Percentiles rank a stretch among this genome's conserved stretches.
phyloP scores from a whole-genome alignment of 2,329 filamentous ascomycete genomes.

The Drechslerella dactyloides region DNA sequence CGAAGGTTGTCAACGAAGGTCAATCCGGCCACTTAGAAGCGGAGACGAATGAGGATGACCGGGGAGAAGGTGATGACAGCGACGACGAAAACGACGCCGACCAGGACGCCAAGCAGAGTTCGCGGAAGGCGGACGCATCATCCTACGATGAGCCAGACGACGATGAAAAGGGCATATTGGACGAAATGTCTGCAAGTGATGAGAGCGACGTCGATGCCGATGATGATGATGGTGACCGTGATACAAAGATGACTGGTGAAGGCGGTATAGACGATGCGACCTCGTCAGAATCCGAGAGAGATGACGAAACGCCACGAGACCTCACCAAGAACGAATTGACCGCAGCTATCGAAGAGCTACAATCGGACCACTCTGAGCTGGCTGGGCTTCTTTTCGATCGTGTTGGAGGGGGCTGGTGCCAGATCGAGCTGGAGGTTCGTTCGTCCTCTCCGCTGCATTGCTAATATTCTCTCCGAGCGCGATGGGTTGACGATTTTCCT shows the following conservation, averaged over 20 bases:
- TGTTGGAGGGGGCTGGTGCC: slow-evolving; percentile 73
- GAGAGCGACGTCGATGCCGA: slow-evolving; percentile 60
- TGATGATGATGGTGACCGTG: slow-evolving; percentile 51
- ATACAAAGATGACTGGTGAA: slow-evolving; percentile 54
- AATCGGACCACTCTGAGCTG: slow-evolving; percentile 59
- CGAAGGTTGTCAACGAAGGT: slow-evolving; percentile 64
- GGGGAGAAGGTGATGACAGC: slow-evolving; percentile 61
- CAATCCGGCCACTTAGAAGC: slow-evolving; percentile 57
- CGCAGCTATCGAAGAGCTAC: slow-evolving; percentile 27
- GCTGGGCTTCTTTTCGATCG: slow-evolving; percentile 82
- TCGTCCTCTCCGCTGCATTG: slow-evolving; percentile 1
- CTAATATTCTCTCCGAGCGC: neutral
- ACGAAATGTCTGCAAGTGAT: slow-evolving; percentile 62
- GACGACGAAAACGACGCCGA: slow-evolving; percentile 78
- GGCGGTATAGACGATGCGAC: slow-evolving; percentile 55
- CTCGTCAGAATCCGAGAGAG: neutral
- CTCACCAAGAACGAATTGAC: slow-evolving; percentile 31
- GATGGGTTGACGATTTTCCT: neutral
- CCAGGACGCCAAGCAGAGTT: slow-evolving; percentile 76
- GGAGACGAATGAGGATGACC: slow-evolving; percentile 23
- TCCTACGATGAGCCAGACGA: slow-evolving; percentile 94
- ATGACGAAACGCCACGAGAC: slow-evolving; percentile 15
- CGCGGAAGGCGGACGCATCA: slow-evolving; percentile 76
- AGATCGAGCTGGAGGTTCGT: slow-evolving; percentile 72
- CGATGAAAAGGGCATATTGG: slow-evolving; percentile 69